Percentiles rank a stretch among this genome's conserved stretches.
Conservation (phyloP, 2,329 filamentous ascomycete genomes). For the Pyrenophora seminiperda region DNA sequence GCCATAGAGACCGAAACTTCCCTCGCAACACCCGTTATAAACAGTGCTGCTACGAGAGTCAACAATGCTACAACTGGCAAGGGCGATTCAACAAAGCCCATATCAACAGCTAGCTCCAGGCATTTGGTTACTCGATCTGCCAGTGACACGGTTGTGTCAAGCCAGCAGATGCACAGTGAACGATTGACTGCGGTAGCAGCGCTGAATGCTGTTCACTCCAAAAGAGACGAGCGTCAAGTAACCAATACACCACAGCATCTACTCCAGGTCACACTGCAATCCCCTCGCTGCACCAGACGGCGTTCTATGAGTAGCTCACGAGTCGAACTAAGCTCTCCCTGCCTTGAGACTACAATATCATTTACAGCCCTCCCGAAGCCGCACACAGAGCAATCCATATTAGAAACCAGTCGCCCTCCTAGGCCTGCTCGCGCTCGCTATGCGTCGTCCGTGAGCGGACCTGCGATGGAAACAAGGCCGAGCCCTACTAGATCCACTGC, state of each 20-base stretch:
- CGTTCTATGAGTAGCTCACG: conserved; percentile 19
- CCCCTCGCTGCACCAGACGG: neutral
- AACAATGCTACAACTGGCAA: neutral
- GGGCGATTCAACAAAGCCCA: neutral
- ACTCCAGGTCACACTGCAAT: neutral
- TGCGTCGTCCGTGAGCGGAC: conserved; percentile 5
- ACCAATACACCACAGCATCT: neutral
- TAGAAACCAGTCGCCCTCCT: neutral
- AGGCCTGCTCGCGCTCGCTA: neutral
- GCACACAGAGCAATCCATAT: conserved; percentile 15
- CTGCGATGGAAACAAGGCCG: conserved; percentile 9
- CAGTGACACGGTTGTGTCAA: conserved; percentile 2
- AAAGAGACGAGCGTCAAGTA: conserved; percentile 1
- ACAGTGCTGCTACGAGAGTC: neutral
- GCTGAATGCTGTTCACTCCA: conserved; percentile 1
- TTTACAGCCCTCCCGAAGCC: conserved; percentile 17
- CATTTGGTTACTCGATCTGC: conserved; percentile 2
- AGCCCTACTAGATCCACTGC: neutral
- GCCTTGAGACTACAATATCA: conserved; percentile 13
- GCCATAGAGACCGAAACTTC: neutral
- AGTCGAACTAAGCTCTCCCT: conserved; percentile 10
- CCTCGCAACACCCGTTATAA: neutral
- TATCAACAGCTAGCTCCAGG: neutral
- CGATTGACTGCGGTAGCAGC: neutral
- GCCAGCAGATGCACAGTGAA: neutral